These are phyloP conservation scores for Fraxinus cuspidata DNA, from an alignment of 257 asterid species.

Conservation along the genomic window DNA sequence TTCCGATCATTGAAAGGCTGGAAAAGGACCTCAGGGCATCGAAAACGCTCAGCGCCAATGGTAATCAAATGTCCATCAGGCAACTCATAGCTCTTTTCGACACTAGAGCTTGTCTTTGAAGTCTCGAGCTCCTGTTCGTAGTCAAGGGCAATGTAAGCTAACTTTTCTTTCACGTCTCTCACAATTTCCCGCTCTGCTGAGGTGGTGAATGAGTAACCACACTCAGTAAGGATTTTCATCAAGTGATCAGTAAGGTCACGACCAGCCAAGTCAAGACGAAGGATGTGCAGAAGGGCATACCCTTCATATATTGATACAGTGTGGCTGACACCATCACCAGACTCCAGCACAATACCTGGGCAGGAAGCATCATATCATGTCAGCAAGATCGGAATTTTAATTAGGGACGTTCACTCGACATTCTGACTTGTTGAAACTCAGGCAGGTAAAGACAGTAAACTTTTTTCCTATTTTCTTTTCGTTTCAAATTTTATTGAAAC, in stretches of 20 bases:
- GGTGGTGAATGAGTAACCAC: constrained; percentile 5
- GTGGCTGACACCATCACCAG: constrained; percentile 1
- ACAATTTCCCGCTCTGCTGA: constrained; percentile 5
- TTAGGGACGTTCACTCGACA: not conserved
- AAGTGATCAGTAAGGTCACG: constrained; percentile 18
- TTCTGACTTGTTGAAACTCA: not conserved
- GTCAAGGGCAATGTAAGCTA: constrained; percentile 9
- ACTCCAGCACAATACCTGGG: constrained; percentile 8
- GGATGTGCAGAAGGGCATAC: constrained; percentile 15
- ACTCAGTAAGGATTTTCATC: constrained; percentile 15
- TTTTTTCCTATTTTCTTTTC: not conserved
- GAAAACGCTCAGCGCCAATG: not conserved
- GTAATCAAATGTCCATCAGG: constrained; percentile 6
- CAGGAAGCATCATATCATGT: not conserved
- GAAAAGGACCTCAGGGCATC: constrained; percentile 4
- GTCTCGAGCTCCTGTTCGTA: constrained; percentile 7
- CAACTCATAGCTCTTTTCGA: constrained; percentile 5
- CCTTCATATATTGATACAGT: not conserved
- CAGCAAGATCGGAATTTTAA: not conserved
- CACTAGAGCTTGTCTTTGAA: constrained; percentile 7
- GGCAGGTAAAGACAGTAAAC: not conserved
- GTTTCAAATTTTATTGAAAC: too few species aligned
- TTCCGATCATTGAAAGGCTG: constrained; percentile 1
- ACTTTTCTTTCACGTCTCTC: constrained; percentile 8
- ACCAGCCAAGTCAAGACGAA: constrained; percentile 12